A percentile compares a stretch with the other conserved stretches of the same genome.
These are phyloP conservation scores for Fusarium guadeloupense DNA, from an alignment of 2,329 filamentous ascomycete species.

Conservation along the genomic window DNA sequence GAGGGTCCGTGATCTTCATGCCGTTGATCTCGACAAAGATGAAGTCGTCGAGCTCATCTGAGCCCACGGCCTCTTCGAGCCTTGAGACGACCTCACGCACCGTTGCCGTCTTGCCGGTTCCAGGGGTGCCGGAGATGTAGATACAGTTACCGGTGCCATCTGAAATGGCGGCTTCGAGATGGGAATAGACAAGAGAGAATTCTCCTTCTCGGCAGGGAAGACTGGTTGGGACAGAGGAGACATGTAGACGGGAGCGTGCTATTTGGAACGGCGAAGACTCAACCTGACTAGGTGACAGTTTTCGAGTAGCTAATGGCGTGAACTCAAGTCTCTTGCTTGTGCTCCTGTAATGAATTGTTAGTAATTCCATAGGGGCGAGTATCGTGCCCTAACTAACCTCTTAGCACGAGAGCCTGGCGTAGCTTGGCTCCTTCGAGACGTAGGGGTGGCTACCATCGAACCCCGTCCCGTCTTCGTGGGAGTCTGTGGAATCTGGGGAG, in stretches of 20 bases:
- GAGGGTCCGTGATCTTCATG: constrained; percentile 98
- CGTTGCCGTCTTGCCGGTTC: constrained; percentile 96
- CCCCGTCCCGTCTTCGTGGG: constrained; percentile 49
- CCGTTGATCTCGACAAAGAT: constrained; percentile 99
- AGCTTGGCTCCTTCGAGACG: constrained; percentile 43
- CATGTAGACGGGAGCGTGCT: constrained; percentile 87
- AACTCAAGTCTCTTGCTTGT: constrained; percentile 83
- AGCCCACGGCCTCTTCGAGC: constrained; percentile 84
- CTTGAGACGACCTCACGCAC: constrained; percentile 93
- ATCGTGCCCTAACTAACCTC: constrained; percentile 33
- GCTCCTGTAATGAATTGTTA: constrained; percentile 57
- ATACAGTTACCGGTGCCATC: constrained; percentile 96
- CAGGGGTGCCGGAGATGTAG: constrained; percentile 98
- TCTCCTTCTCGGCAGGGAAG: constrained; percentile 92
- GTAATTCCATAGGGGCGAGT: background rate
- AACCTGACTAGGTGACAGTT: constrained; percentile 78
- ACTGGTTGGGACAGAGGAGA: constrained; percentile 88
- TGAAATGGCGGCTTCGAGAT: constrained; percentile 92
- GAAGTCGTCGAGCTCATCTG: constrained; percentile 96
- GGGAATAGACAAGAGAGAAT: constrained; percentile 90
- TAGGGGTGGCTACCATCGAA: constrained; percentile 43
- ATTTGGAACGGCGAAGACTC: constrained; percentile 90
- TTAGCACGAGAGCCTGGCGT: constrained; percentile 48
- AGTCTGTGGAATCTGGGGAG: constrained; percentile 51
- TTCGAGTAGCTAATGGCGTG: constrained; percentile 89